A percentile compares a stretch with the other conserved stretches of the same genome.
Conservation (phyloP, 2,329 filamentous ascomycete species). For the Calonectria pteridis region DNA sequence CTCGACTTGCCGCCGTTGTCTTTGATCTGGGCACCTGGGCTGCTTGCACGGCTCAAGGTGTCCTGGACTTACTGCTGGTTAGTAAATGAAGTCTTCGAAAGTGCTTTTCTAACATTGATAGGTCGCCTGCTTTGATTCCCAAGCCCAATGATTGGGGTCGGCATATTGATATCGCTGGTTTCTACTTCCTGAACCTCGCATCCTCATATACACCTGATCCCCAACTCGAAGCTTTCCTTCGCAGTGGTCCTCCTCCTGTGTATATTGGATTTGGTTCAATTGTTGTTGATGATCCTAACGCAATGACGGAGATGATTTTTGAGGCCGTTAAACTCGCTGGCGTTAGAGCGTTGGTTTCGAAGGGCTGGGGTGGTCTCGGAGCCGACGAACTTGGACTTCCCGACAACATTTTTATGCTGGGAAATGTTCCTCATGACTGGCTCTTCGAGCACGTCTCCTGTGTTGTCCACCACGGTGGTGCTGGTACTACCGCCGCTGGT, state of each 20-base stretch:
- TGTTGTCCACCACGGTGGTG: slow-evolving; percentile 90
- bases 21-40: slow-evolving; percentile 84
- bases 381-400: slow-evolving; percentile 78
- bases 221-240: slow-evolving; percentile 75
- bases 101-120: slow-evolving; percentile 29
- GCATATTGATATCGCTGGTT: slow-evolving; percentile 80
- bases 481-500: slow-evolving; percentile 89
- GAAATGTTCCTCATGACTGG: slow-evolving; percentile 91
- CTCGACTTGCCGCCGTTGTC: slow-evolving; percentile 83
- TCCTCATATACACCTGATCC: slow-evolving; percentile 74
- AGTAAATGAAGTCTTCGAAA: slow-evolving; percentile 15
- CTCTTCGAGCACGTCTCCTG: slow-evolving; percentile 84
- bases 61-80: slow-evolving; percentile 93
- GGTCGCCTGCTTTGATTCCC: slow-evolving; percentile 80
- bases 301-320: slow-evolving; percentile 78
- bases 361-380: slow-evolving; percentile 89
- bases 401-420: slow-evolving; percentile 84
- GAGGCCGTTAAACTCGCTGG: slow-evolving; percentile 76
- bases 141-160: slow-evolving; percentile 82
- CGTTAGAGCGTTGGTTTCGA: slow-evolving; percentile 84
- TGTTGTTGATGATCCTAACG: slow-evolving; percentile 81
- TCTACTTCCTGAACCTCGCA: slow-evolving; percentile 79
- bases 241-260: slow-evolving; percentile 77
- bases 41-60: slow-evolving; percentile 80
- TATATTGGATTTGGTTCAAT: slow-evolving; percentile 90